Evolutionary conservation across 179 eudicot genomes (phyloP).

Genomic region (Beta corolliflora): DNA sequence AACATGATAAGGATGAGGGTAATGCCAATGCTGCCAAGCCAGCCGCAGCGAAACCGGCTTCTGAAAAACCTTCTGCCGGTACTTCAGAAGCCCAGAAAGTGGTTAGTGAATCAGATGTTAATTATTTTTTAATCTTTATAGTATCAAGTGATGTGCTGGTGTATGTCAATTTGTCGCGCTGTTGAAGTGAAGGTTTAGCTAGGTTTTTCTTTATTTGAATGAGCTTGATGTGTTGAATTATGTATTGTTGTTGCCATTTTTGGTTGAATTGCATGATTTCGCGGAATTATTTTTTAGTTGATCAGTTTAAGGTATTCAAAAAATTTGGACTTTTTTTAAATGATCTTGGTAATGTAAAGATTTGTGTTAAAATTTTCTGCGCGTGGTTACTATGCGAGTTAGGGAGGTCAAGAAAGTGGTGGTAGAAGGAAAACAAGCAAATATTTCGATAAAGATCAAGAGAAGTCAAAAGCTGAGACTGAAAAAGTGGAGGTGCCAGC

Average conservation of each 20-base stretch:
- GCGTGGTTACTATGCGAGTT: constrained; percentile 15
- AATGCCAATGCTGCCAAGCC: constrained; percentile 47
- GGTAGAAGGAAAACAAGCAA: constrained; percentile 87
- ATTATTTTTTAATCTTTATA: not conserved
- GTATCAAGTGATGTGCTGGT: not conserved
- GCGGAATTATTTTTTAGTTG: too few species aligned
- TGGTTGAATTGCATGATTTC: not conserved
- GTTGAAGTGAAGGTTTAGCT: not conserved
- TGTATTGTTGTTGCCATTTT: not conserved
- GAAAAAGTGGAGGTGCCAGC: constrained; percentile 50
- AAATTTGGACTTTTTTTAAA: not conserved
- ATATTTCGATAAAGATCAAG: constrained; percentile 66
- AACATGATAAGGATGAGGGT: constrained; percentile 59
- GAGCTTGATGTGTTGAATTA: constrained; percentile 4
- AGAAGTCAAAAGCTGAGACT: constrained; percentile 38
- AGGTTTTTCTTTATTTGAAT: not conserved
- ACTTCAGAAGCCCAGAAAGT: constrained; percentile 38
- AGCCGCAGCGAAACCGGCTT: constrained; percentile 31
- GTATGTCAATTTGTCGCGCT: not conserved
- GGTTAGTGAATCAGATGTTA: constrained; percentile 31
- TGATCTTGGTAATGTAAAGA: not conserved
- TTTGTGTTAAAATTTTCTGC: constrained; percentile 1
- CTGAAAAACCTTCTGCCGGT: constrained; percentile 43
- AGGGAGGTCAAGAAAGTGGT: constrained; percentile 58
- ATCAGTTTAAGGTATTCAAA: not conserved